Conservation (phyloP, 768 basidiomycete species). For the Pleurotus giganteus region DNA sequence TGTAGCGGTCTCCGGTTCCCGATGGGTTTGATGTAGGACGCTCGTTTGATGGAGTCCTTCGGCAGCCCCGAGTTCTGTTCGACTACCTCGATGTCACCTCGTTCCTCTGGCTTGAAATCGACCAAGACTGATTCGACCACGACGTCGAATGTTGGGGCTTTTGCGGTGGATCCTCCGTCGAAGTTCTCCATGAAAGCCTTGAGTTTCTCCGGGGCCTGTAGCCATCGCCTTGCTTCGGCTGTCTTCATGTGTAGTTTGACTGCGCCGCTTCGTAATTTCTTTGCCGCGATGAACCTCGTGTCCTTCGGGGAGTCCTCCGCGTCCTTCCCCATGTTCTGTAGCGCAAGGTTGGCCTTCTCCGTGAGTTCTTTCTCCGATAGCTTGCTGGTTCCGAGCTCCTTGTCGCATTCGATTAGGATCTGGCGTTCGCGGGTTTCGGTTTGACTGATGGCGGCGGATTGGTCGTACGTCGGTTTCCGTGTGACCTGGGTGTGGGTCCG, state of each 20-base stretch:
- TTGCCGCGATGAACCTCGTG: conserved; percentile 14
- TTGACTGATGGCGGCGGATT: background rate
- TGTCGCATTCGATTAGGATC: background rate
- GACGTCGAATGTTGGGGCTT: conserved; percentile 6
- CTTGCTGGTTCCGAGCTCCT: background rate
- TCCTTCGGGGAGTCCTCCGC: background rate
- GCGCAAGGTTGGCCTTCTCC: conserved; percentile 5
- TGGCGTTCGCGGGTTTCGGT: background rate
- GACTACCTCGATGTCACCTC: background rate
- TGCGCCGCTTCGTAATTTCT: conserved; percentile 11
- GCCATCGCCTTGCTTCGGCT: conserved; percentile 15
- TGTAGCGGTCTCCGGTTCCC: conserved; percentile 16
- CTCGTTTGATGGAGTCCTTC: conserved; percentile 5
- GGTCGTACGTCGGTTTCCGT: background rate
- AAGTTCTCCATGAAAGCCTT: conserved; percentile 9
- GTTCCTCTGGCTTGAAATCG: conserved; percentile 10
- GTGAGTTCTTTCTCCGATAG: conserved; percentile 4
- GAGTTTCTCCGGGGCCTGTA: conserved; percentile 2
- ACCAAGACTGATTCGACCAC: conserved; percentile 22
- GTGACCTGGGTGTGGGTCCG: background rate
- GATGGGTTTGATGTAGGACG: conserved; percentile 25
- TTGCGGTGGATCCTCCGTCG: conserved; percentile 12
- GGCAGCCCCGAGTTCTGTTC: conserved; percentile 17
- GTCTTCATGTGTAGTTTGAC: conserved; percentile 16
- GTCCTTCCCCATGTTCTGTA: background rate